Percentiles rank a stretch among this genome's conserved stretches.
Evolutionary conservation across 208 protist genomes (phyloP).

Genomic region (Crithidia fasciculata): DNA sequence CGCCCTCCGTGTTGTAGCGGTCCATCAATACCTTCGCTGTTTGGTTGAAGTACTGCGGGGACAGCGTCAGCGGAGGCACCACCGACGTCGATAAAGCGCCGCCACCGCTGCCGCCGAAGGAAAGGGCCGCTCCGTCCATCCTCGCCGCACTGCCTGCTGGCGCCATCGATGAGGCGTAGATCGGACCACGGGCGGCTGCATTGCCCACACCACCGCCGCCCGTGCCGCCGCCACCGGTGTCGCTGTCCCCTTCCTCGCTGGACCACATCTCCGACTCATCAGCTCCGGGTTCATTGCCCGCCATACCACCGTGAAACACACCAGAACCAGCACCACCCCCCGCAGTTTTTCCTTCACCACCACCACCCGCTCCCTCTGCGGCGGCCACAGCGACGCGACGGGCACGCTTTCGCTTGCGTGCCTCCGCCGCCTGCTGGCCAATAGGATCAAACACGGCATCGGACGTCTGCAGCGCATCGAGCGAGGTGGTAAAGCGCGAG

Average conservation of each 20-base stretch:
- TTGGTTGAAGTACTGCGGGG: slow-evolving; percentile 38
- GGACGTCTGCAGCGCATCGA: not conserved
- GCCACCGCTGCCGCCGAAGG: not conserved
- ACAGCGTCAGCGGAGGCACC: slow-evolving; percentile 7
- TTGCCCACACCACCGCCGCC: slow-evolving; percentile 8
- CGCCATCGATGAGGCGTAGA: slow-evolving; percentile 32
- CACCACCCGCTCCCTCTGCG: slow-evolving; percentile 15
- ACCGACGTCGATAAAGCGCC: not conserved
- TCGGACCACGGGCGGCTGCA: slow-evolving; percentile 8
- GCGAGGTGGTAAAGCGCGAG: not conserved
- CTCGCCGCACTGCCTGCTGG: not conserved
- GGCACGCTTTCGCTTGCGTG: slow-evolving; percentile 44
- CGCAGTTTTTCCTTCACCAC: not conserved
- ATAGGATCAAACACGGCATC: slow-evolving; percentile 68
- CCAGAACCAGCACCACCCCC: not conserved
- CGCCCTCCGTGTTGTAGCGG: slow-evolving; percentile 30
- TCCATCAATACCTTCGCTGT: slow-evolving; percentile 46
- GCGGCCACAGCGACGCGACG: slow-evolving; percentile 34
- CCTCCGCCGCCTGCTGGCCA: slow-evolving; percentile 52
- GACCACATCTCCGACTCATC: slow-evolving; percentile 23
- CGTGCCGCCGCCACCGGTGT: slow-evolving; percentile 9
- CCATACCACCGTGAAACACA: slow-evolving; percentile 9
- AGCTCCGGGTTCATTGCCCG: slow-evolving; percentile 1
- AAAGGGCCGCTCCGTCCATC: not conserved
- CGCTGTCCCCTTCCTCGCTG: slow-evolving; percentile 27